These are phyloP conservation scores for Herpetomonas samuelpessoai DNA, from an alignment of 208 protist genomes.

Conservation along the genomic window DNA sequence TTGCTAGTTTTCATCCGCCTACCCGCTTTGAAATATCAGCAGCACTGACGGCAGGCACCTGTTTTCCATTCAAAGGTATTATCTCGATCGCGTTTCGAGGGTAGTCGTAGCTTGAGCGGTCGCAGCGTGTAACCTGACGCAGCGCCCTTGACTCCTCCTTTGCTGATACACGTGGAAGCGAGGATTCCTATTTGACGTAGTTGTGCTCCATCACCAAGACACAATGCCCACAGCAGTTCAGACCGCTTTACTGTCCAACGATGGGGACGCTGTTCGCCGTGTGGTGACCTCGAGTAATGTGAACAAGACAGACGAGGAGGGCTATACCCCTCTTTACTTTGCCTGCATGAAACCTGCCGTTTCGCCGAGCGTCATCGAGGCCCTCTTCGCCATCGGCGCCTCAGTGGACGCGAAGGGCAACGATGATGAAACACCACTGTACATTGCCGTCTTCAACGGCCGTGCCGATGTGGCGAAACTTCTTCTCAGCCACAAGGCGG, in stretches of 20 bases:
- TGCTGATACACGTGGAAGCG: too few species aligned
- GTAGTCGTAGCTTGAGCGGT: too few species aligned
- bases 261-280: conserved; percentile 9
- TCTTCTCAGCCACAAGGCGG: conserved; percentile 56
- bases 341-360: conserved; percentile 80
- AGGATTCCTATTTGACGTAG: too few species aligned
- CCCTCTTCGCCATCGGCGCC: conserved; percentile 57
- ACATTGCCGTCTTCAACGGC: conserved; percentile 79
- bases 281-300: conserved; percentile 17
- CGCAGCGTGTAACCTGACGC: too few species aligned
- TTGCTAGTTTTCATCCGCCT: too few species aligned
- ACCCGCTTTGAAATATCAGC: too few species aligned
- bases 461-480: conserved; percentile 55
- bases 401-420: conserved; percentile 49
- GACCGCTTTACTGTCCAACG: conserved; percentile 11
- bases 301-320: conserved; percentile 38
- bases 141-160: too few species aligned
- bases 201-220: too few species aligned
- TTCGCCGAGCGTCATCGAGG: conserved; percentile 28
- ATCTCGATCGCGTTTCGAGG: too few species aligned
- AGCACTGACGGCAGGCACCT: too few species aligned
- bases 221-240: conserved; percentile 9
- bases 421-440: conserved; percentile 76
- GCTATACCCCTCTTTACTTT: conserved; percentile 81
- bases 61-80: too few species aligned